Conservation (phyloP, 164 flowering plant genomes). For the Kalanchoe fedtschenkoi region DNA sequence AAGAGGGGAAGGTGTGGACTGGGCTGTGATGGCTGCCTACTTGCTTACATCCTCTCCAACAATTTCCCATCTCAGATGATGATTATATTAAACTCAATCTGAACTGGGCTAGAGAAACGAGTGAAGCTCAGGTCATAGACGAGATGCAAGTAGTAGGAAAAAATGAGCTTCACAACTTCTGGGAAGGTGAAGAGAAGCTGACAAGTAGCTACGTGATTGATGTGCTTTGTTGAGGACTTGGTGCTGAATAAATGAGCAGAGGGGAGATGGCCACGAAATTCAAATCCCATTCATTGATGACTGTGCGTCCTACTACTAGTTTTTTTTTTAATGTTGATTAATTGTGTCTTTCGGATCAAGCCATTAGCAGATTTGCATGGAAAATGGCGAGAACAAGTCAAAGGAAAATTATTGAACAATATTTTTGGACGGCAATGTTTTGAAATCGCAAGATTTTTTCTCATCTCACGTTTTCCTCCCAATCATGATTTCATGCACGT, state of each 20-base stretch:
- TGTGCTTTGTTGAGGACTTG: neutral
- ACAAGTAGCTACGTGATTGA: neutral
- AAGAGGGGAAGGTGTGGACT: neutral
- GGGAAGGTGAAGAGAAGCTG: neutral
- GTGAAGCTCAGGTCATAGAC: neutral
- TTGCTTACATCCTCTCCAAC: slow-evolving; percentile 8
- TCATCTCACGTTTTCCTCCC: no score
- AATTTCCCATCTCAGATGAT: slow-evolving; percentile 15
- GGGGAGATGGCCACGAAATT: neutral
- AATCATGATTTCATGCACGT: no score
- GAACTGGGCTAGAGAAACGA: neutral
- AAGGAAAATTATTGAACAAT: neutral
- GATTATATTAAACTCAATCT: neutral
- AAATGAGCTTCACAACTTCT: neutral
- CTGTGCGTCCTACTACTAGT: neutral
- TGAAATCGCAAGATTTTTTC: no score
- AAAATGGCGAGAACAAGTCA: neutral
- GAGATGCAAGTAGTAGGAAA: neutral
- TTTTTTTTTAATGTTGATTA: neutral
- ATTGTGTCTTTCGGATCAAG: neutral
- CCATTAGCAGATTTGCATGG: neutral
- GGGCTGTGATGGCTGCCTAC: slow-evolving; percentile 12
- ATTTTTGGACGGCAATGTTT: no score
- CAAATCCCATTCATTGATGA: neutral
- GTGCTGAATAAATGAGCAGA: neutral